Base-by-base conservation (phyloP, 208 protist species). In the Leptomonas pyrrhocoris region DNA sequence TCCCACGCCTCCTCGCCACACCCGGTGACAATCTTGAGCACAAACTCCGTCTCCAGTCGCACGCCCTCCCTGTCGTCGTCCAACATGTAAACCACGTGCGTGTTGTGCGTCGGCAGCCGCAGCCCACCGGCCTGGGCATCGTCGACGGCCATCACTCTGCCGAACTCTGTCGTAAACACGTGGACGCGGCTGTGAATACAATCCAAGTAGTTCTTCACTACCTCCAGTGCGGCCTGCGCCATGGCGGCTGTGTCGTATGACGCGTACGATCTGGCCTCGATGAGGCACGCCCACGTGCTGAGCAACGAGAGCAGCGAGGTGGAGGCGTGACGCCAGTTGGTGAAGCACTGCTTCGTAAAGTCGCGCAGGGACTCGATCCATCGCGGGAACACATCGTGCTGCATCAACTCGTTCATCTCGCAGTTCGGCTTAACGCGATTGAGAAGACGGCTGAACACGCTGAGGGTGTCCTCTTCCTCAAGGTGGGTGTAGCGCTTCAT, bases 361-460 rank as follows among this genome's bases (percentile, higher is more conserved):
- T 42, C 53, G 21, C 66, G 63, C 25, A 72, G 69, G 4, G 79
- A 74, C 31, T 46, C 38, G 16, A 76, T 31, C 79, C 79, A 84
- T 9, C 23, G 65, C 50, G 31, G 50, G 63, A 80, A 91, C n/a
- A 74, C 77, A 56, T 31, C 53, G 19, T 61, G 51, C 45, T 67
- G 70, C 56, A 83, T 68, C 43, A 91, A 70, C 34, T 91, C 79
- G 49, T 82, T 70, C 28, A 91, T 63, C 2, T 74, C 58, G 63
- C 80, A 86, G 58, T 80, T 85, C 9, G 81, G 85, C 74, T 91
- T 91, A 6, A 91, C 62, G 25, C 82, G 70, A 58, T 84, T 87
- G n/a, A 91, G 60, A 13, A 88, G 66, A 0, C 77, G 62, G 46
- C 78, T 74, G 50, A 88, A 86, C 9, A 50, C 54, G 13, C 58